Evolutionary conservation across 768 basidiomycete species (phyloP), one percentile per base, ranked within the genome.

Genomic region (Termitomyces sp.): DNA sequence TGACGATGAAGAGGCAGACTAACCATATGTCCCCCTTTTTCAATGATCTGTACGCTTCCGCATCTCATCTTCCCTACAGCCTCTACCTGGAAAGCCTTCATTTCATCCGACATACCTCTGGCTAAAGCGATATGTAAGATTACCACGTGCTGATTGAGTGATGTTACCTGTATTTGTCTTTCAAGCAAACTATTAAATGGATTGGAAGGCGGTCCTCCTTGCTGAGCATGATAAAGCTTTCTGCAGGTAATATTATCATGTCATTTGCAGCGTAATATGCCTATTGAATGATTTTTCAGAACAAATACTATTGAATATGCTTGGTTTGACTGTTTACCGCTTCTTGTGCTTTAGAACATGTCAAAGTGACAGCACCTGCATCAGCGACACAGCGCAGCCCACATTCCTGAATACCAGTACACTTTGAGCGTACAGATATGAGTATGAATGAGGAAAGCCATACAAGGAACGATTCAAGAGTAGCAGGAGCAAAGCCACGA

Each of bases 381-480:
- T 55, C 17, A 12, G 14, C 47, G 14, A 49, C 37, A 15, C 29
- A 7, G 29, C 54, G 60, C 31, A 60, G 40, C 48, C 53, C 53
- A 31, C 20, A 42, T 49, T 60, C 36, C 59, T 60, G 51, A 60
- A 9, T 20, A 17, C 29, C 9, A 29, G 7, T n/a, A 9, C 10
- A 25, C 12, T 31, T 42, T 40, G 12, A 37, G 36, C 6, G 7
- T 34, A 14, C 6, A 8, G n/a, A 38, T 32, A 40, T 11, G 4
- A 29, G 34, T 50, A 31, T 32, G n/a, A 29, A 43, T 20, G 31
- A 4, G n/a, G 46, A 36, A 43, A 5, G 2, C n/a, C 46, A 4
- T 50, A 60, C 60, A 29, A 60, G 60, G n/a, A 60, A 60, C 10
- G 60, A 56, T 42, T 60, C 60, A 15, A 60, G 47, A 32, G 60